These are phyloP conservation scores for Spathaspora gorwiae DNA, from an alignment of 805 yeast genomes.

Conservation along the genomic window DNA sequence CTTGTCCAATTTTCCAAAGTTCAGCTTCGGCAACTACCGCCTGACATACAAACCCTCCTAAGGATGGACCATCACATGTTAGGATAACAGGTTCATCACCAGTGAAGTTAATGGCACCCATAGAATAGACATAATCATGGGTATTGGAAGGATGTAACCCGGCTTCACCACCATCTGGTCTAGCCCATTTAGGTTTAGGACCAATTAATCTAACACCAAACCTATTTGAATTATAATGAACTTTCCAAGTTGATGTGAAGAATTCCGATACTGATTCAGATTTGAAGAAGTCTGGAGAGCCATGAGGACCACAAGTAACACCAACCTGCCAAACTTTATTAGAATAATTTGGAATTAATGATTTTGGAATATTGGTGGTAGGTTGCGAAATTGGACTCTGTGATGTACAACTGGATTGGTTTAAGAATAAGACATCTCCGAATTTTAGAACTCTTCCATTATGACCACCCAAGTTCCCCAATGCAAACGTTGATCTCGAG, in stretches of 20 bases:
- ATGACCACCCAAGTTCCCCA: slow-evolving; percentile 90
- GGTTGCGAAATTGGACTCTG: slow-evolving; percentile 74
- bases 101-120: slow-evolving; percentile 95
- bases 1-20: slow-evolving; percentile 98
- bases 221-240: slow-evolving; percentile 94
- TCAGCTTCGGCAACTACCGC: slow-evolving; percentile 95
- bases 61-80: slow-evolving; percentile 95
- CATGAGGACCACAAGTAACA: slow-evolving; percentile 97
- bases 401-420: slow-evolving; percentile 64
- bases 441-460: slow-evolving; percentile 88
- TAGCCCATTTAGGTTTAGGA: slow-evolving; percentile 96
- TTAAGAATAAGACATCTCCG: slow-evolving; percentile 88
- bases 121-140: slow-evolving; percentile 93
- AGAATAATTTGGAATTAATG: slow-evolving; percentile 52
- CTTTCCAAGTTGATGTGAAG: slow-evolving; percentile 80
- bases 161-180: slow-evolving; percentile 95
- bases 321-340: slow-evolving; percentile 74
- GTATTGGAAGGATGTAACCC: slow-evolving; percentile 99
- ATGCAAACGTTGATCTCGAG: slow-evolving; percentile 93
- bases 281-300: slow-evolving; percentile 91
- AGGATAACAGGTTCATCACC: slow-evolving; percentile 98
- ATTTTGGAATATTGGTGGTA: slow-evolving; percentile 42
- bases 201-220: slow-evolving; percentile 94
- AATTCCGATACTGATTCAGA: slow-evolving; percentile 70
- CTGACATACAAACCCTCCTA: slow-evolving; percentile 96